phyloP scores from a whole-genome alignment of 2,329 filamentous ascomycete genomes.

The Orbilia oligospora region DNA sequence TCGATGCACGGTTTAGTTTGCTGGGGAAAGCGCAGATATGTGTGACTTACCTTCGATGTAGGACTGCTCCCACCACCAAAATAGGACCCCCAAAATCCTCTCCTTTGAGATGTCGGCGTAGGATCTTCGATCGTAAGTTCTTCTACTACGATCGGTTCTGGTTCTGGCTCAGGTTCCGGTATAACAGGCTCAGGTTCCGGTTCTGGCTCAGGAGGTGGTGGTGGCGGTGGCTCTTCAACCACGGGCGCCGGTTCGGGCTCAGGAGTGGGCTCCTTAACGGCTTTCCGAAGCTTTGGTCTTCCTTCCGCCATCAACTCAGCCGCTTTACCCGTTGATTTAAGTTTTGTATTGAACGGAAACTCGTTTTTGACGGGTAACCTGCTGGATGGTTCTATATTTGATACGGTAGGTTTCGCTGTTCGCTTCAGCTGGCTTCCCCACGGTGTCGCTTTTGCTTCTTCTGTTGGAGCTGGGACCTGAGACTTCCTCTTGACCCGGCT shows the following conservation, averaged over 20 bases:
- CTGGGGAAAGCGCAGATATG: not conserved
- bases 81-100: slow-evolving; percentile 57
- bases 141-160: slow-evolving; percentile 19
- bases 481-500: slow-evolving; percentile 39
- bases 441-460: slow-evolving; percentile 23
- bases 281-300: slow-evolving; percentile 20
- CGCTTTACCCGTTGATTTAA: slow-evolving; percentile 55
- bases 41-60: slow-evolving; percentile 37
- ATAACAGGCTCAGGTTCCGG: slow-evolving; percentile 22
- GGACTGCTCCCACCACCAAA: slow-evolving; percentile 48
- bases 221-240: slow-evolving; percentile 34
- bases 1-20: slow-evolving; percentile 9
- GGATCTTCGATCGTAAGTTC: slow-evolving; percentile 41
- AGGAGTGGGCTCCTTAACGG: slow-evolving; percentile 36
- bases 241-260: slow-evolving; percentile 30
- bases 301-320: slow-evolving; percentile 48
- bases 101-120: slow-evolving; percentile 31
- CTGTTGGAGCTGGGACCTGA: slow-evolving; percentile 27
- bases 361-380: slow-evolving; percentile 38
- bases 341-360: slow-evolving; percentile 49
- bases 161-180: slow-evolving; percentile 22
- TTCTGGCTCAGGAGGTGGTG: not conserved
- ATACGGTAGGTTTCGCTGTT: slow-evolving; percentile 21
- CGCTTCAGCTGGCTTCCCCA: slow-evolving; percentile 42
- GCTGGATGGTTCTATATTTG: slow-evolving; percentile 39